phyloP scores from a whole-genome alignment of 1,139 yeast genomes.

The Scheffersomyces titani region DNA sequence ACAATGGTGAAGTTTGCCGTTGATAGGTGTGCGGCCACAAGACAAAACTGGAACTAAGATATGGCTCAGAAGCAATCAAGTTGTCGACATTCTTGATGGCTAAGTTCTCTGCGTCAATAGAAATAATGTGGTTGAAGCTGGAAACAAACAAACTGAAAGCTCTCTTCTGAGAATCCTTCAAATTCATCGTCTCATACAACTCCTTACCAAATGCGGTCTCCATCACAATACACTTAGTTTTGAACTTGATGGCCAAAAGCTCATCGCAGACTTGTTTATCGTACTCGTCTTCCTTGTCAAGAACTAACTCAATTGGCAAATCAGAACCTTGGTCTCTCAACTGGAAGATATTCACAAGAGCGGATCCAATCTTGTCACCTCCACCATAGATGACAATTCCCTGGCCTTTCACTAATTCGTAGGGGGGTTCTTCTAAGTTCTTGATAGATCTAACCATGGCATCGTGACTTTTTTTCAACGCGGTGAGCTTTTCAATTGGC shows the following conservation, averaged over 20 bases:
- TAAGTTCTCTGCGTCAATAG: slow-evolving; percentile 37
- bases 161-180: slow-evolving; percentile 30
- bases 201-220: slow-evolving; percentile 30
- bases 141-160: slow-evolving; percentile 34
- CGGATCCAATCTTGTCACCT: slow-evolving; percentile 28
- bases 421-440: slow-evolving; percentile 25
- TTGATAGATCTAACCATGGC: slow-evolving; percentile 24
- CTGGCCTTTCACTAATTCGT: slow-evolving; percentile 26
- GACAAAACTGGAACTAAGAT: slow-evolving; percentile 28
- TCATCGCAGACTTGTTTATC: slow-evolving; percentile 32
- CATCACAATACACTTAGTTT: slow-evolving; percentile 34
- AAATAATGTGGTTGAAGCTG: slow-evolving; percentile 35
- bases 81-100: slow-evolving; percentile 35
- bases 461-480: slow-evolving; percentile 27
- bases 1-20: slow-evolving; percentile 34
- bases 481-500: slow-evolving; percentile 19
- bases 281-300: slow-evolving; percentile 26
- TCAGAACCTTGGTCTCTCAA: slow-evolving; percentile 34
- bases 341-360: slow-evolving; percentile 32
- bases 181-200: slow-evolving; percentile 15
- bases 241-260: slow-evolving; percentile 26
- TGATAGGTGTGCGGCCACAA: slow-evolving; percentile 46
- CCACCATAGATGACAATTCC: slow-evolving; percentile 40
- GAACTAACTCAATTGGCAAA: slow-evolving; percentile 37
- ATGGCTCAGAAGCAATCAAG: slow-evolving; percentile 27